These are phyloP conservation scores for Fomitiporia mediterranea DNA, from an alignment of 1,284 basidiomycete species.

Conservation along the genomic window DNA sequence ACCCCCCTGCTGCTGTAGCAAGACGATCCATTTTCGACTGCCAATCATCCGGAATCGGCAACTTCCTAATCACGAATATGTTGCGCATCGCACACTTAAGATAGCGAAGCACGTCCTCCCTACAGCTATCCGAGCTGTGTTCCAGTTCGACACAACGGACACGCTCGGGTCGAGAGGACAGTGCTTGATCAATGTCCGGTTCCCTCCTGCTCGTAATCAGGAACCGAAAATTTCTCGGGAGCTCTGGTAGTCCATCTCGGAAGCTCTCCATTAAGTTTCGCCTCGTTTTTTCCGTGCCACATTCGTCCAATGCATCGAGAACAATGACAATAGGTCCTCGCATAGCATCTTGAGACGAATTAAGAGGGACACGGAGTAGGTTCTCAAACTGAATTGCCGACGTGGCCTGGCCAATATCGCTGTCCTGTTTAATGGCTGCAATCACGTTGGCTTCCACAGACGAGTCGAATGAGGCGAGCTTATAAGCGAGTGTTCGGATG, in stretches of 20 bases:
- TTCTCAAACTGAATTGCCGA: constrained; percentile 1
- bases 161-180: neutral
- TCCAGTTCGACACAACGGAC: neutral
- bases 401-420: neutral
- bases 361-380: neutral
- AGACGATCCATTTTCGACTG: constrained; percentile 22
- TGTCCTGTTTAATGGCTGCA: neutral
- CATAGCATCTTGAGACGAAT: neutral
- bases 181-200: neutral
- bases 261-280: constrained; percentile 28
- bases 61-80: neutral
- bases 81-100: neutral
- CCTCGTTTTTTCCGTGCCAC: constrained; percentile 21
- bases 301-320: constrained; percentile 12
- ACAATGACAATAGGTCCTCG: constrained; percentile 4
- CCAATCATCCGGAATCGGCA: neutral
- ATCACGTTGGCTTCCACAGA: neutral
- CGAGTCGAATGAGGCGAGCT: constrained; percentile 21
- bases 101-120: neutral
- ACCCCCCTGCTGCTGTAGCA: constrained; percentile 24
- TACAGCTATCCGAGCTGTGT: neutral
- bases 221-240: constrained; percentile 2
- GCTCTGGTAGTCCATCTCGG: constrained; percentile 21
- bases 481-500: constrained; percentile 22
- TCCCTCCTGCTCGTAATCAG: constrained; percentile 1